Percentiles rank a stretch among this genome's conserved stretches.
These are phyloP conservation scores for Lachnellula hyalina DNA, from an alignment of 2,329 filamentous ascomycete genomes.

Conservation along the genomic window DNA sequence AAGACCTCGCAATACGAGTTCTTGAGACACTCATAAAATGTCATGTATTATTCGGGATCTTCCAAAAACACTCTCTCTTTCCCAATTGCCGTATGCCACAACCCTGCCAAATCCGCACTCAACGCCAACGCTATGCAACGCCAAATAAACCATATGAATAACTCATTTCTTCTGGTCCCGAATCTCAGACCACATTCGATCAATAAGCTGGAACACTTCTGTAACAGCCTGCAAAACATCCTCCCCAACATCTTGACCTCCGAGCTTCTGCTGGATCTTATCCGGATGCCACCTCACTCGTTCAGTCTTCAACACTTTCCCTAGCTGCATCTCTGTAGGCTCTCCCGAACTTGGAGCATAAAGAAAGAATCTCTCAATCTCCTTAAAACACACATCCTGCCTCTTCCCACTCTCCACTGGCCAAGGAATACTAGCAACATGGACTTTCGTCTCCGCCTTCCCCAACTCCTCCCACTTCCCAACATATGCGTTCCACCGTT, in stretches of 20 bases:
- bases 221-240: slow-evolving; percentile 75
- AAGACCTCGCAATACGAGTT: too few relatives aligned
- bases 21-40: too few relatives aligned
- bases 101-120: background rate
- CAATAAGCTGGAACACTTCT: slow-evolving; percentile 85
- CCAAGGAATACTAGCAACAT: slow-evolving; percentile 51
- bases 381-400: slow-evolving; percentile 48
- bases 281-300: slow-evolving; percentile 95
- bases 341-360: slow-evolving; percentile 39
- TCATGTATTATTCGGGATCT: too few relatives aligned
- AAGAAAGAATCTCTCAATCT: slow-evolving; percentile 57
- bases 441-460: slow-evolving; percentile 35
- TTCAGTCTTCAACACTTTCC: slow-evolving; percentile 67
- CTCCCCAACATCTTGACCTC: slow-evolving; percentile 62
- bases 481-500: slow-evolving; percentile 61
- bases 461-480: slow-evolving; percentile 54
- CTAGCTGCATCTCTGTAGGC: slow-evolving; percentile 33
- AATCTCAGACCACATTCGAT: slow-evolving; percentile 67
- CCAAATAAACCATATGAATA: background rate
- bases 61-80: too few relatives aligned
- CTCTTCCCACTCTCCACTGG: slow-evolving; percentile 57
- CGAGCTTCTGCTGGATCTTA: slow-evolving; percentile 89
- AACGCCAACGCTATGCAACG: slow-evolving; percentile 18
- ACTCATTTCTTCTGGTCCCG: slow-evolving; percentile 18
- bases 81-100: too few relatives aligned